Conservation (phyloP, 805 yeast species). For the Hanseniaspora thailandica region DNA sequence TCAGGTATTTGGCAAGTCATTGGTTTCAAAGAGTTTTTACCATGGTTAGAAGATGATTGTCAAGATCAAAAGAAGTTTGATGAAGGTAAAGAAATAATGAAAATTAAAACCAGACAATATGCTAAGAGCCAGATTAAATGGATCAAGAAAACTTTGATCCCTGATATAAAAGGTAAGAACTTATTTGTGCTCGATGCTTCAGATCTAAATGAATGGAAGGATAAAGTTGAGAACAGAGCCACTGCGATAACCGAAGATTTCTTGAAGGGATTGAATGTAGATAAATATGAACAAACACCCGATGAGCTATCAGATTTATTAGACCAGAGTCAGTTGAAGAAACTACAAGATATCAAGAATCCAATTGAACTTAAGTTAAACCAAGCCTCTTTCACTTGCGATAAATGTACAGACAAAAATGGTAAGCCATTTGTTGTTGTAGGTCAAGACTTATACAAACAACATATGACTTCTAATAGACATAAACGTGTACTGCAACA, state of each 20-base stretch:
- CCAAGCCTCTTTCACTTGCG: constrained; percentile 51
- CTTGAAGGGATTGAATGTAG: constrained; percentile 20
- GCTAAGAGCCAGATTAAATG: constrained; percentile 84
- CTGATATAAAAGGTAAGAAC: constrained; percentile 55
- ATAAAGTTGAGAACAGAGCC: constrained; percentile 47
- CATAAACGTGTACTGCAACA: constrained; percentile 47
- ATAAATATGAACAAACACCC: constrained; percentile 30
- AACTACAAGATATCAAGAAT: constrained; percentile 17
- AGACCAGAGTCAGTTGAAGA: constrained; percentile 9
- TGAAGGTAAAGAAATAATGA: constrained; percentile 62
- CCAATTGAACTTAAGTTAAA: constrained; percentile 33
- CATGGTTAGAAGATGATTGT: constrained; percentile 39
- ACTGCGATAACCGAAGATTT: constrained; percentile 36
- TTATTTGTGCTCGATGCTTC: constrained; percentile 67
- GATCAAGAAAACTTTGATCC: constrained; percentile 62
- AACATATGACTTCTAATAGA: constrained; percentile 55
- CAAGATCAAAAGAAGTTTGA: constrained; percentile 24
- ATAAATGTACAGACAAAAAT: constrained; percentile 45
- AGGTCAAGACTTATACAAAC: constrained; percentile 60
- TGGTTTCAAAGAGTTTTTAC: constrained; percentile 81
- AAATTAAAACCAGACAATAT: constrained; percentile 69
- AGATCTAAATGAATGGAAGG: constrained; percentile 50
- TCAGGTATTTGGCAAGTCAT: constrained; percentile 88
- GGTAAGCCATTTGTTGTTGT: constrained; percentile 51
- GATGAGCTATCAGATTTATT: constrained; percentile 27